Evolutionary conservation across 2,329 filamentous ascomycete species (phyloP), one percentile per base, ranked within the genome.

Genomic region (Botrytis pseudocinerea): DNA sequence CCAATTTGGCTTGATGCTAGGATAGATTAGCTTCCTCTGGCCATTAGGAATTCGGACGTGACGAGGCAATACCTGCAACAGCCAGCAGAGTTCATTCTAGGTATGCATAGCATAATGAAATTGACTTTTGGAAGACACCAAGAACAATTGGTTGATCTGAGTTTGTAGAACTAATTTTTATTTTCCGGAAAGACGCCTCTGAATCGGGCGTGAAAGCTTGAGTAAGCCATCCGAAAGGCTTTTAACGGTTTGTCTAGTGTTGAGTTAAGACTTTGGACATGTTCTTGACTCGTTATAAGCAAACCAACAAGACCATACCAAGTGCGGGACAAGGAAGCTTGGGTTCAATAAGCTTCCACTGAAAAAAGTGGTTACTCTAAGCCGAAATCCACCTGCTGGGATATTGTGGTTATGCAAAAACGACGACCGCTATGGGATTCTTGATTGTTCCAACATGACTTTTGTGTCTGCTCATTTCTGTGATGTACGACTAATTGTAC

Each of bases 241-340:
- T 48, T 32, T 38, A 22, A 51, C 44, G 44, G 32, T 22, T 38
- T n/a, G 44, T 51, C 25, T 51, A 65, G 12, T 54, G 22, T 54
- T 25, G 4, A 28, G 40, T 16, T 42, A 48, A 48, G 44, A 1
- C 44, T 51, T 35, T 16, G 28, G 10, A 35, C 28, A 7, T 46
- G 6, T 65, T 18, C 42, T 48, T 48, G 42, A 65, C n/a, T 48
- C 42, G 42, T 38, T 65, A 25, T n/a, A 35, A 65, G 63, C 42
- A 35, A 35, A 35, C 8, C 12, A 48, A 38, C 42, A 46, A 66
- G 63, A 20, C 10, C 6, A 35, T 51, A 32, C 44, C 12, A 32
- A 66, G 28, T 25, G 44, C 63, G 44, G 44, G 44, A 66, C 63
- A 66, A 66, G 63, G 38, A 40, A 54, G 35, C 65, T 70, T 70